Evolutionary conservation across 1,139 yeast genomes (phyloP).

Genomic region (Saccharomyces hybrid): DNA sequence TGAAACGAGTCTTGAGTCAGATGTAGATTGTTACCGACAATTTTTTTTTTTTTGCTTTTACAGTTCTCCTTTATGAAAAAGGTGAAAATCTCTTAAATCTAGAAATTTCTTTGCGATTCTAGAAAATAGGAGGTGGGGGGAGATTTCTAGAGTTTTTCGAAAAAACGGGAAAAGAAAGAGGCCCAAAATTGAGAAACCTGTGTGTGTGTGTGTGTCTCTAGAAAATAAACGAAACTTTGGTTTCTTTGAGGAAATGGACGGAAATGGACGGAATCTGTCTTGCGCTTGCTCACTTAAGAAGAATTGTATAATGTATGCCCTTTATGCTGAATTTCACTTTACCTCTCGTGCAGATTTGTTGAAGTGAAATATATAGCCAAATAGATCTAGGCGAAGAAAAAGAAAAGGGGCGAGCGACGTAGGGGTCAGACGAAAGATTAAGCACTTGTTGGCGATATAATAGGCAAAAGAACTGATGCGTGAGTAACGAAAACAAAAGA

Average conservation of each 20-base stretch:
- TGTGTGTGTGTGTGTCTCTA: background rate
- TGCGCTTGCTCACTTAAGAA: background rate
- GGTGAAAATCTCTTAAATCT: background rate
- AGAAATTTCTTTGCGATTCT: background rate
- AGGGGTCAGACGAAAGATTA: background rate
- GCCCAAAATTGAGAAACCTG: background rate
- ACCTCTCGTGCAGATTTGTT: background rate
- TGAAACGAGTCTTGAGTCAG: background rate
- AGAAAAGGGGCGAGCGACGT: constrained; percentile 1
- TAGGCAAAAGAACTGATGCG: background rate
- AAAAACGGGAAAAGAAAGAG: background rate
- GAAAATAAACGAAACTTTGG: background rate
- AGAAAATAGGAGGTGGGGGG: background rate
- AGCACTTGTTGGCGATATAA: background rate
- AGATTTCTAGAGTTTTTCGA: background rate
- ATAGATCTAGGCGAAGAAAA: constrained; percentile 1
- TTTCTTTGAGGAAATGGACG: background rate
- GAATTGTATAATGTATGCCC: background rate
- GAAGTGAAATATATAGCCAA: background rate
- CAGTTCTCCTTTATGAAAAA: background rate
- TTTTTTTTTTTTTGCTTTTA: background rate
- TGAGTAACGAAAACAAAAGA: background rate
- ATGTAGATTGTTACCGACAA: background rate
- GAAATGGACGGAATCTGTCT: background rate
- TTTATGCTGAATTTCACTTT: background rate